Evolutionary conservation across 2,329 filamentous ascomycete species (phyloP).

Genomic region (Hypomyces rosellus): DNA sequence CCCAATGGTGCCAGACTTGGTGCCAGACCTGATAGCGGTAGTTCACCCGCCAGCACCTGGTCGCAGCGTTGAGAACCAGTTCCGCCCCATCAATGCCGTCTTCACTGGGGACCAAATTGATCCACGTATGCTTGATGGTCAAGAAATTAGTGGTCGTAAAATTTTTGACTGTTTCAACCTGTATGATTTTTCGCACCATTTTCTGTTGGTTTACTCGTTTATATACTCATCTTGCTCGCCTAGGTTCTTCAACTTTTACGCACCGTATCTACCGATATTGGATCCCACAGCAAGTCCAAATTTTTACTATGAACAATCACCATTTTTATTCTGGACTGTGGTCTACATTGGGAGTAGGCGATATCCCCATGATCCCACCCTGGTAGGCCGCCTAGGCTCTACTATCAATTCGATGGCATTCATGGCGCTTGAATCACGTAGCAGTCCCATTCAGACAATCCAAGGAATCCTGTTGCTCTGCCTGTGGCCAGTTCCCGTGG

Average conservation of each 20-base stretch:
- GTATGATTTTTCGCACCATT: background rate
- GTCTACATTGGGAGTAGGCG: conserved; percentile 31
- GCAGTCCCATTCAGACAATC: conserved; percentile 20
- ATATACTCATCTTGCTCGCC: background rate
- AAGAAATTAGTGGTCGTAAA: background rate
- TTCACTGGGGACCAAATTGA: background rate
- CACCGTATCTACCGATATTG: conserved; percentile 2
- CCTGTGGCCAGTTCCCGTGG: conserved; percentile 34
- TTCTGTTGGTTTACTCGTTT: background rate
- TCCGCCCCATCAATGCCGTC: background rate
- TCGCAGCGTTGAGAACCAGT: background rate
- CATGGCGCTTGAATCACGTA: conserved; percentile 23
- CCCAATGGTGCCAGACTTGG: no score
- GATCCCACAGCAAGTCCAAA: background rate
- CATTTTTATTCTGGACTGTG: conserved; percentile 32
- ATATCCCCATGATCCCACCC: conserved; percentile 29
- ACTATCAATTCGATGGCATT: conserved; percentile 30
- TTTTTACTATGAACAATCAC: conserved; percentile 1
- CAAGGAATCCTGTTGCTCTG: conserved; percentile 33
- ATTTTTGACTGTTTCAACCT: conserved; percentile 4
- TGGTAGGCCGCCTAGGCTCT: conserved; percentile 25
- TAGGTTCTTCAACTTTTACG: conserved; percentile 5
- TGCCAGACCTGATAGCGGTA: no score
- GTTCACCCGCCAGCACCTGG: background rate
- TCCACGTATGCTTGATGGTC: background rate